Evolutionary conservation across 257 asterid genomes (phyloP).

Genomic region (Penstemon eatonii): DNA sequence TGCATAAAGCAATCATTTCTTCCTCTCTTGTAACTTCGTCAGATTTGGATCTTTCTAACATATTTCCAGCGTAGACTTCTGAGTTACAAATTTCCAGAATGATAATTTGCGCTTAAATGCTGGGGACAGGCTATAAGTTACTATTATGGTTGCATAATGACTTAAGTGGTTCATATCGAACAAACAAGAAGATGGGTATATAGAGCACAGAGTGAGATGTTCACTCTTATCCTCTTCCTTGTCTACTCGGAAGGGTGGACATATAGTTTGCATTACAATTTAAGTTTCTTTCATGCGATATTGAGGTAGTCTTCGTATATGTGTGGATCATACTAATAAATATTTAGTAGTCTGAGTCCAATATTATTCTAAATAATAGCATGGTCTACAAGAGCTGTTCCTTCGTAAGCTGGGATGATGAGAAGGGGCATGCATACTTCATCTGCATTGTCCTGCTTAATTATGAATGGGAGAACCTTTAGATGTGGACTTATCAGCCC

Average conservation of each 20-base stretch:
- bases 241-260: neutral
- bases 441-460: neutral
- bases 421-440: neutral
- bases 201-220: no score
- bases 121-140: neutral
- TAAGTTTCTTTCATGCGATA: conserved; percentile 1
- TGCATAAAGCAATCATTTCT: conserved; percentile 21
- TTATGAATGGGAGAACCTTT: no score
- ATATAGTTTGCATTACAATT: neutral
- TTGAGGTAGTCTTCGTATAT: no score
- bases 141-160: conserved; percentile 7
- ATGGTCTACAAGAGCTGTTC: neutral
- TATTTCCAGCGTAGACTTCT: neutral
- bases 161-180: neutral
- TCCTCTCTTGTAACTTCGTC: conserved; percentile 18
- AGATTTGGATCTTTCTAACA: neutral
- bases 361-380: neutral
- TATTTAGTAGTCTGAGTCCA: neutral
- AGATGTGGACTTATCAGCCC: no score
- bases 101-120: conserved; percentile 12
- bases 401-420: neutral
- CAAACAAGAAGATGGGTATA: neutral
- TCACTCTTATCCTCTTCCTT: neutral
- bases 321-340: neutral
- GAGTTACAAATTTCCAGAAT: neutral